Evolutionary conservation across 257 asterid genomes (phyloP).

Genomic region (Schizonepeta tenuifolia): DNA sequence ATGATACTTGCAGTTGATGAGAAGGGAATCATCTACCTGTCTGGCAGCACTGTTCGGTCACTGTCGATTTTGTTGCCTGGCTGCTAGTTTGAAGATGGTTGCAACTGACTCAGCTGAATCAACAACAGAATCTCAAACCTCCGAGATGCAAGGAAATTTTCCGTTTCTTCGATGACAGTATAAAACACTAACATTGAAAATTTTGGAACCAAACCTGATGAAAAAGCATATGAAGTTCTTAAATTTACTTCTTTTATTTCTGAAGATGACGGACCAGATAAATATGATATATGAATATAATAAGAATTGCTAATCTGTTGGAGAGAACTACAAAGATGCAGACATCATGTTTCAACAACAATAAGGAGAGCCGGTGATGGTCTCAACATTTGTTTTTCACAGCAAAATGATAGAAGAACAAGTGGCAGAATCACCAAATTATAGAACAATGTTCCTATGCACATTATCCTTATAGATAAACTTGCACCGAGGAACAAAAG

Average conservation of each 20-base stretch:
- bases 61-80: not conserved
- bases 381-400: not conserved
- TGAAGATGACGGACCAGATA: not conserved
- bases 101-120: not conserved
- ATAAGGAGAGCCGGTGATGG: not conserved
- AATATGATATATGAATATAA: not conserved
- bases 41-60: not conserved
- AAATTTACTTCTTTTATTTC: not conserved
- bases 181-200: not conserved
- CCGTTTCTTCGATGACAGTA: not conserved
- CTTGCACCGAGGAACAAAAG: not conserved
- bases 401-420: not conserved
- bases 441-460: not conserved
- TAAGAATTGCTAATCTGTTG: not conserved
- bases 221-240: not conserved
- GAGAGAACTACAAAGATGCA: not conserved
- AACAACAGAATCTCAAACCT: not conserved
- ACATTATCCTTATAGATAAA: not conserved
- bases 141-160: not conserved
- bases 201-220: not conserved
- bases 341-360: not conserved
- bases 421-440: not conserved
- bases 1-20: not conserved
- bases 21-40: not conserved
- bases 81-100: not conserved